Percentiles rank a stretch among this genome's conserved stretches.
Conservation (phyloP, 176 grass and related monocot genomes). For the maize (Zea mays) region Zm-B73-REFERENCE-NAM-5.0 NC_050103.1:137648501-137649000, state of each 20-base stretch:
- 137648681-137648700: slow-evolving; percentile 47
- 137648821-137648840: not conserved
- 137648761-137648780: not conserved
- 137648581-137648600: not conserved
- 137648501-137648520: not conserved
- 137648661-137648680: not conserved
- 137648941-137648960: too few relatives aligned
- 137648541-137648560: not conserved
- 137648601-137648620: not conserved
- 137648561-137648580: too few relatives aligned
- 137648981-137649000: too few relatives aligned
- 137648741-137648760: not conserved
- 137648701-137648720: not conserved
- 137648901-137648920: too few relatives aligned
- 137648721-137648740: not conserved
- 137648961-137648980: too few relatives aligned
- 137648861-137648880: not conserved
- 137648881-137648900: not conserved
- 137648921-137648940: too few relatives aligned
- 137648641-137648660: not conserved
- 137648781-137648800: not conserved
- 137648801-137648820: slow-evolving; percentile 7
- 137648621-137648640: slow-evolving; percentile 14
- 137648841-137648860: not conserved
- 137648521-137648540: not conserved